Evolutionary conservation across 2,329 filamentous ascomycete genomes (phyloP).

Genomic region (Arthroderma sp.): DNA sequence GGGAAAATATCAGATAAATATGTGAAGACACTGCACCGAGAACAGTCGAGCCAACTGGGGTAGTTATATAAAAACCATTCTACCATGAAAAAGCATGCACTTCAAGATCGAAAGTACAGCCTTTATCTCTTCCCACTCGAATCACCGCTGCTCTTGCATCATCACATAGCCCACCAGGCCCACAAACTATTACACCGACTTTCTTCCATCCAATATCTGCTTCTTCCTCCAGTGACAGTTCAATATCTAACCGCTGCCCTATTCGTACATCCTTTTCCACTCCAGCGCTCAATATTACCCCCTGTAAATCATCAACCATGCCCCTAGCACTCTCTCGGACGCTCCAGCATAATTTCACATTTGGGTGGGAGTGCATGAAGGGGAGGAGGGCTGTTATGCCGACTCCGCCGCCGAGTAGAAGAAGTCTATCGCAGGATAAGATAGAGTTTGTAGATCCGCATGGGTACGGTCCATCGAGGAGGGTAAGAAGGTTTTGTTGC

Average conservation of each 20-base stretch:
- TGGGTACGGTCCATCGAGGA: conserved; percentile 31
- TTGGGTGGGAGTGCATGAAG: conserved; percentile 20
- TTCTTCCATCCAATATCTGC: conserved; percentile 15
- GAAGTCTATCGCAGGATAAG: conserved; percentile 22
- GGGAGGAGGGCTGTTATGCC: conserved; percentile 36
- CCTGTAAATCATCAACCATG: conserved; percentile 20
- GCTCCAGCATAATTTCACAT: conserved; percentile 26
- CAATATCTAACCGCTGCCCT: conserved; percentile 23
- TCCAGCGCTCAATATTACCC: conserved; percentile 12
- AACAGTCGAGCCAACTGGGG: no score
- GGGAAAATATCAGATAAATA: no score
- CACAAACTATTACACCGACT: conserved; percentile 30
- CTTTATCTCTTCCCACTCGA: conserved; percentile 2
- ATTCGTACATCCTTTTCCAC: conserved; percentile 25
- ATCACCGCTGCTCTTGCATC: conserved; percentile 18
- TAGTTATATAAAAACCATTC: not conserved
- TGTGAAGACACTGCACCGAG: no score
- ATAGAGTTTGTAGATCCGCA: conserved; percentile 16
- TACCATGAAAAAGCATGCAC: conserved; percentile 18
- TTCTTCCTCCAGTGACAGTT: conserved; percentile 20
- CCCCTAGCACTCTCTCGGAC: conserved; percentile 15
- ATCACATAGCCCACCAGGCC: conserved; percentile 30
- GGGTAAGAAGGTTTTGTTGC: conserved; percentile 19
- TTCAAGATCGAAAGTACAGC: conserved; percentile 15
- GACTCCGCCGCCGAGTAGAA: conserved; percentile 37